phyloP scores from a whole-genome alignment of 2,329 filamentous ascomycete species.

The Aureobasidium sp. region DNA sequence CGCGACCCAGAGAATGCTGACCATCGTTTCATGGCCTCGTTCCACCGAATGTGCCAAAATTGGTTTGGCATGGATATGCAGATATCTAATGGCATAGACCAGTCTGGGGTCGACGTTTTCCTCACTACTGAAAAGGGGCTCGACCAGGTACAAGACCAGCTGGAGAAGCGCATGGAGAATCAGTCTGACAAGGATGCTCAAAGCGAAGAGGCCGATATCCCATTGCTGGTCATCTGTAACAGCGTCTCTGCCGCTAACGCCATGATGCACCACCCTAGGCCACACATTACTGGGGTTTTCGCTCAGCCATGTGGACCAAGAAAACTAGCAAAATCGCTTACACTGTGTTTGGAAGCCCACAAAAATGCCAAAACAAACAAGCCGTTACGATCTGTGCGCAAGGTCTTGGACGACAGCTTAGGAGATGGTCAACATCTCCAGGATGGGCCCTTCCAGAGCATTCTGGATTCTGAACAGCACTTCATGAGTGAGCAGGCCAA shows the following conservation, averaged over 20 bases:
- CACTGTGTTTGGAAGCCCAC: constrained; percentile 10
- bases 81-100: background rate
- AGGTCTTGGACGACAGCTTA: background rate
- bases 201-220: background rate
- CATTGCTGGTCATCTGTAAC: constrained; percentile 11
- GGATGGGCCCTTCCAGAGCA: background rate
- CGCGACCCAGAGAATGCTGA: constrained; percentile 5
- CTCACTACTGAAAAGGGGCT: constrained; percentile 13
- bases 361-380: background rate
- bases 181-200: constrained; percentile 1
- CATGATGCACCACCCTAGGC: background rate
- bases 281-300: background rate
- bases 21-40: constrained; percentile 11
- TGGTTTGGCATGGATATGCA: constrained; percentile 15
- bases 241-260: constrained; percentile 4
- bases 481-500: background rate
- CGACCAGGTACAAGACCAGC: background rate
- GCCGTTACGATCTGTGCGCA: background rate
- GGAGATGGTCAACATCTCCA: background rate
- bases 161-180: background rate
- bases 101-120: constrained; percentile 5
- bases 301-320: constrained; percentile 18
- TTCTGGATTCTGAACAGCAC: background rate
- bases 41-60: constrained; percentile 11
- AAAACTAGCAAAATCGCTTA: constrained; percentile 19